Evolutionary conservation across 768 basidiomycete genomes (phyloP), one percentile per base, ranked within the genome.

Genomic region (Rhodotorula babjevae): DNA sequence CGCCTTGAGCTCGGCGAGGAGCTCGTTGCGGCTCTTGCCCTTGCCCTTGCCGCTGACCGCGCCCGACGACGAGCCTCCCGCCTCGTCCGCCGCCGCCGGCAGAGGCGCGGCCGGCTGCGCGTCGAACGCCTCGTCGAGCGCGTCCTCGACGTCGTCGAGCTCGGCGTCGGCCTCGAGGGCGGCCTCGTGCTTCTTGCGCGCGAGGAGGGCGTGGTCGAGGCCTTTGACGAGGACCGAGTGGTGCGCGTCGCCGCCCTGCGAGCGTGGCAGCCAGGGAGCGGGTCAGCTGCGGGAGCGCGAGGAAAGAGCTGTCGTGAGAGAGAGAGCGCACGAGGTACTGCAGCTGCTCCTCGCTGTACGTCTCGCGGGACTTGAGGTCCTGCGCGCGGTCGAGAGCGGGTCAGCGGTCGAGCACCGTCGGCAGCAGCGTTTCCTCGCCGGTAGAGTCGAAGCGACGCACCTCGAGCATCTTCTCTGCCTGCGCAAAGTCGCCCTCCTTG

Each of bases 201-300:
- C 90, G 25, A 96, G 84, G 14, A 96, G 85, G 0, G 91, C 89
- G 75, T 89, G 85, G 79, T 97, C 94, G 59, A 97, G 87, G 40
- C 92, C 92, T 78, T 93, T 95, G 55, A 93, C 91, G 19, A 93
- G 86, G 68, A 93, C 86, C 19, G 91, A 88, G 79, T 94, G 92
- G 69, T 90, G 85, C 55, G 87, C 87, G 79, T 95, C 91, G 50
- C 92, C 91, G 27, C 92, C 92, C 73, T 72, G 63, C 14, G 12
- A 8, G 25, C n/a, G 55, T 4, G 25, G 15, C 33, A 52, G 57
- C 31, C 42, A 49, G 6, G 25, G 40, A 33, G 15, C 25, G 23
- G 19, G 59, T 18, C 36, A 9, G 36, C 36, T 9, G 36, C 36
- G 5, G 36, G 36, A 4, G 9, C 36, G 21, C 8, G 25, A 27